Conservation (phyloP, 1,139 yeast genomes). For the Protomyces macrosporus region DNA sequence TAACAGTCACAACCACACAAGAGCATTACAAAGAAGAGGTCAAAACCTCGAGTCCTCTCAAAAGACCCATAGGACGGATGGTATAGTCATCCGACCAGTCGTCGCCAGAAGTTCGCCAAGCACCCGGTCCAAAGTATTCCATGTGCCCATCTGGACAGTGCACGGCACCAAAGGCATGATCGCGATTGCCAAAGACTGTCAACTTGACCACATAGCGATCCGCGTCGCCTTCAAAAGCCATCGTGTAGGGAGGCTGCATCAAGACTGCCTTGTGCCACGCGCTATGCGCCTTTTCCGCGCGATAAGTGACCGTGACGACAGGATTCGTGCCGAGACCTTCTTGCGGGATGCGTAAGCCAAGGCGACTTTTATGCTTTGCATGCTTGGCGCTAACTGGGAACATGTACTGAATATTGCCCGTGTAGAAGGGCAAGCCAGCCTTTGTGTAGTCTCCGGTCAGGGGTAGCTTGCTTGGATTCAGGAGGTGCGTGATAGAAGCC, state of each 20-base stretch:
- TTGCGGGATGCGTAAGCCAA: not conserved
- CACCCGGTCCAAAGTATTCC: slow-evolving; percentile 11
- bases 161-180: slow-evolving; percentile 25
- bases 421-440: slow-evolving; percentile 19
- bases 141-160: slow-evolving; percentile 26
- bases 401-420: slow-evolving; percentile 10
- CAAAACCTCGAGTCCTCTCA: slow-evolving; percentile 10
- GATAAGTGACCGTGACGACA: not conserved
- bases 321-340: slow-evolving; percentile 15
- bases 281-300: not conserved
- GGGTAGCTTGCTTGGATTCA: not conserved
- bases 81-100: slow-evolving; percentile 21
- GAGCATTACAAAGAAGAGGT: not conserved
- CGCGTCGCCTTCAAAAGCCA: not conserved
- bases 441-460: slow-evolving; percentile 7
- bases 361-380: not conserved
- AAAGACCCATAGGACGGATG: slow-evolving; percentile 9
- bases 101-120: slow-evolving; percentile 16
- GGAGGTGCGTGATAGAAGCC: not conserved
- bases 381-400: not conserved
- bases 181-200: slow-evolving; percentile 26
- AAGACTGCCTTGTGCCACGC: not conserved
- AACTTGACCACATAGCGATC: not conserved
- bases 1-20: too few relatives aligned
- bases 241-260: not conserved